phyloP scores from a whole-genome alignment of 2,329 filamentous ascomycete species.

The Arthrobotrys iridis region DNA sequence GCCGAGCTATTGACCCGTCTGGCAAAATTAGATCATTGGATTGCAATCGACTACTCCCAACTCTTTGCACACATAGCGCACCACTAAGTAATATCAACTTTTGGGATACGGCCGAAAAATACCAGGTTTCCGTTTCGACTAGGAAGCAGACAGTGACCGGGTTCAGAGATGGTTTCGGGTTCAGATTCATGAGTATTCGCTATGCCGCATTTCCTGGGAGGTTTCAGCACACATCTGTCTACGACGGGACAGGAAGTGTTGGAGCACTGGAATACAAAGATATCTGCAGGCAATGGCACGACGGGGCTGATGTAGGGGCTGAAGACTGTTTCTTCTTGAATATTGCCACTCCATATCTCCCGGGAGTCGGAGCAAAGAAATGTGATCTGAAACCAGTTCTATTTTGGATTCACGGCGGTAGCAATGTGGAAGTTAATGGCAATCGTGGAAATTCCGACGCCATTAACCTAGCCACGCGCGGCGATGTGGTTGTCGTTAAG shows the following conservation, averaged over 20 bases:
- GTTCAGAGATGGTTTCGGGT: conserved; percentile 64
- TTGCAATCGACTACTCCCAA: conserved; percentile 58
- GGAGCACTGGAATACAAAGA: conserved; percentile 61
- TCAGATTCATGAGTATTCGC: conserved; percentile 66
- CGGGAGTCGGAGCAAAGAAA: background rate
- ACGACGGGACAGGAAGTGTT: conserved; percentile 60
- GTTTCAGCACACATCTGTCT: conserved; percentile 64
- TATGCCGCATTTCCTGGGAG: conserved; percentile 64
- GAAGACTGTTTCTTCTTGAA: conserved; percentile 67
- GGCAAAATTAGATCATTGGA: conserved; percentile 57
- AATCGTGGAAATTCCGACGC: conserved; percentile 60
- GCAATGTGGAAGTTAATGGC: conserved; percentile 56
- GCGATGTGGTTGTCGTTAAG: conserved; percentile 58
- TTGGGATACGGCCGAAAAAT: conserved; percentile 60
- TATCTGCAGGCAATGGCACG: conserved; percentile 61
- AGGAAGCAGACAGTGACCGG: conserved; percentile 60
- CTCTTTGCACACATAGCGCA: conserved; percentile 64
- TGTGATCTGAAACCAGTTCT: conserved; percentile 32
- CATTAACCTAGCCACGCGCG: conserved; percentile 21
- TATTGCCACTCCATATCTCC: conserved; percentile 60
- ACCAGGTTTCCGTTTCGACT: conserved; percentile 62
- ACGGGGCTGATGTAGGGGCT: conserved; percentile 58
- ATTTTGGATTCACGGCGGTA: conserved; percentile 38
- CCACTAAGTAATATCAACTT: conserved; percentile 61
- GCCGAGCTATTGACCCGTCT: conserved; percentile 58